phyloP scores from a whole-genome alignment of 2,329 filamentous ascomycete genomes.

The Cadophora malorum region DNA sequence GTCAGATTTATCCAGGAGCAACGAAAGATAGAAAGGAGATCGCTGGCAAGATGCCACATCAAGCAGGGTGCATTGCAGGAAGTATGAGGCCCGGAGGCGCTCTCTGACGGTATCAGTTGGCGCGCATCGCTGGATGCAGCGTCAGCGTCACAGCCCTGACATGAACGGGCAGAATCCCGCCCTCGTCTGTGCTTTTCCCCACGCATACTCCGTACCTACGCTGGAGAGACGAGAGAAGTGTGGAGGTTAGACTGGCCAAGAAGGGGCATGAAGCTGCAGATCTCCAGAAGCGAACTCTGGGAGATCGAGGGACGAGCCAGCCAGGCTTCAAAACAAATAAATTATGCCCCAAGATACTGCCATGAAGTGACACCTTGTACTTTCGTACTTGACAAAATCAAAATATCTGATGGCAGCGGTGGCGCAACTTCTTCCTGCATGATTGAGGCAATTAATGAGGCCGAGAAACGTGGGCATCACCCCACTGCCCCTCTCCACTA shows the following conservation, averaged over 20 bases:
- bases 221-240: background rate
- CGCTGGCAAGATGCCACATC: background rate
- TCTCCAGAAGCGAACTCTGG: background rate
- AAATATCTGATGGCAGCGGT: background rate
- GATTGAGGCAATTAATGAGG: conserved; percentile 18
- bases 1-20: background rate
- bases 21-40: background rate
- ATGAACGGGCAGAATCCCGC: background rate
- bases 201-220: too few species aligned
- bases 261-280: conserved; percentile 8
- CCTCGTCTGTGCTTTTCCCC: conserved; percentile 4
- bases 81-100: background rate
- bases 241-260: conserved; percentile 5
- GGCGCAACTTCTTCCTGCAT: conserved; percentile 14
- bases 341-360: background rate
- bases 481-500: conserved; percentile 2
- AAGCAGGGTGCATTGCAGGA: conserved; percentile 1
- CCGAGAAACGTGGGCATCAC: conserved; percentile 16
- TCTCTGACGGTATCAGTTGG: conserved; percentile 9
- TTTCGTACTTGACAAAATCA: background rate
- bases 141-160: background rate
- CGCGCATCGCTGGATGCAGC: conserved; percentile 8
- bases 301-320: background rate
- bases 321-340: background rate
- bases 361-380: background rate